phyloP scores from a whole-genome alignment of 1,139 yeast genomes.

The Yamadazyma triangularis region DNA sequence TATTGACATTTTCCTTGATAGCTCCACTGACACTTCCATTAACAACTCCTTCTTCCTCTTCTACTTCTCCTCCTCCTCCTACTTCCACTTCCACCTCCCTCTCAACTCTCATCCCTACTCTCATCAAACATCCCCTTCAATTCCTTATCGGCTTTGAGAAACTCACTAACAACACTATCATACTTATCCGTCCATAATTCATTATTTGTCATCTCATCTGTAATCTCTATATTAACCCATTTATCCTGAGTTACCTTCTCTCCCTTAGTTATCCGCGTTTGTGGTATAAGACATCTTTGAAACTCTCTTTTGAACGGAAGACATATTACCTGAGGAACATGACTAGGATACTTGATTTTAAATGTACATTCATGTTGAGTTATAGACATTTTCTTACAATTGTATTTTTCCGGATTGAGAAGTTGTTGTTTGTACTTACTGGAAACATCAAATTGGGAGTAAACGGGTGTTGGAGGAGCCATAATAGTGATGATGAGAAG shows the following conservation, averaged over 20 bases:
- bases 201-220: conserved; percentile 32
- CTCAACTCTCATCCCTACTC: conserved; percentile 18
- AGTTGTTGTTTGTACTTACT: conserved; percentile 24
- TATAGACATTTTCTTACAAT: conserved; percentile 40
- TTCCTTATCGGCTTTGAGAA: conserved; percentile 36
- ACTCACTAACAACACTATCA: conserved; percentile 28
- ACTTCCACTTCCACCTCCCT: no score
- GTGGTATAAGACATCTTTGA: conserved; percentile 40
- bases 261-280: conserved; percentile 19
- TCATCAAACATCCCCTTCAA: conserved; percentile 29
- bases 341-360: conserved; percentile 21
- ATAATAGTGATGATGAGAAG: no score
- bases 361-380: conserved; percentile 51
- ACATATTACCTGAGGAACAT: conserved; percentile 40
- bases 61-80: no score
- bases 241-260: conserved; percentile 20
- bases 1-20: no score
- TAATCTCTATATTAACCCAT: conserved; percentile 45
- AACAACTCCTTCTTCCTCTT: no score
- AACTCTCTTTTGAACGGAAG: conserved; percentile 52
- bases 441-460: conserved; percentile 25
- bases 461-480: conserved; percentile 50
- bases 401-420: conserved; percentile 25
- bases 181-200: conserved; percentile 22
- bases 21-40: no score